These are phyloP conservation scores for Nidularia pulvinata DNA, from an alignment of 768 basidiomycete genomes.

Conservation along the genomic window DNA sequence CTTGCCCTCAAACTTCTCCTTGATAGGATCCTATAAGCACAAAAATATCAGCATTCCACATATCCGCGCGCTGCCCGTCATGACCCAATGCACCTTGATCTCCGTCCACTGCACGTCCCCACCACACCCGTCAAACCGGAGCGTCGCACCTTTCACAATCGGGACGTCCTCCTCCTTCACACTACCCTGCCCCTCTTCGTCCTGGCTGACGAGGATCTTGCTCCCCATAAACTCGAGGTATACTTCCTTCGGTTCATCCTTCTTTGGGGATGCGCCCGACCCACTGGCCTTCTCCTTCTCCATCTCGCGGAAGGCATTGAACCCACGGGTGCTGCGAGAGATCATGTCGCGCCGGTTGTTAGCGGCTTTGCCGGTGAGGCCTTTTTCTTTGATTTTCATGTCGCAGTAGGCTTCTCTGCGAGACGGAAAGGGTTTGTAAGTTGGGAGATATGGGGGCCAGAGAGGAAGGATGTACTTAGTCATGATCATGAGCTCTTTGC, in stretches of 20 bases:
- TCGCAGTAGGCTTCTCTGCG: constrained; percentile 82
- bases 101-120: constrained; percentile 48
- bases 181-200: constrained; percentile 59
- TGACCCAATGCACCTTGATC: constrained; percentile 37
- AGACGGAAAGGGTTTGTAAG: not conserved
- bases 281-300: constrained; percentile 32
- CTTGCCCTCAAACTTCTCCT: constrained; percentile 46
- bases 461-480: constrained; percentile 62
- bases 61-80: no score
- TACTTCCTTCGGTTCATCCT: constrained; percentile 42
- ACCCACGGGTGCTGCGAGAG: constrained; percentile 49
- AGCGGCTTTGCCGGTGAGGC: constrained; percentile 74
- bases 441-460: not conserved
- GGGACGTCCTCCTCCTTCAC: constrained; percentile 63
- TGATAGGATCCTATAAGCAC: constrained; percentile 38
- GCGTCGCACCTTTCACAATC: constrained; percentile 50
- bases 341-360: constrained; percentile 56
- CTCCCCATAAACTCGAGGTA: constrained; percentile 76
- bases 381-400: constrained; percentile 97
- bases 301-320: constrained; percentile 83
- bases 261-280: constrained; percentile 23
- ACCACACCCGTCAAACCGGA: constrained; percentile 58
- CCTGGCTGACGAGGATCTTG: constrained; percentile 62
- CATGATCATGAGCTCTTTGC: constrained; percentile 79
- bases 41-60: no score